Evolutionary conservation across 768 basidiomycete species (phyloP).

Genomic region (Postia placenta): DNA sequence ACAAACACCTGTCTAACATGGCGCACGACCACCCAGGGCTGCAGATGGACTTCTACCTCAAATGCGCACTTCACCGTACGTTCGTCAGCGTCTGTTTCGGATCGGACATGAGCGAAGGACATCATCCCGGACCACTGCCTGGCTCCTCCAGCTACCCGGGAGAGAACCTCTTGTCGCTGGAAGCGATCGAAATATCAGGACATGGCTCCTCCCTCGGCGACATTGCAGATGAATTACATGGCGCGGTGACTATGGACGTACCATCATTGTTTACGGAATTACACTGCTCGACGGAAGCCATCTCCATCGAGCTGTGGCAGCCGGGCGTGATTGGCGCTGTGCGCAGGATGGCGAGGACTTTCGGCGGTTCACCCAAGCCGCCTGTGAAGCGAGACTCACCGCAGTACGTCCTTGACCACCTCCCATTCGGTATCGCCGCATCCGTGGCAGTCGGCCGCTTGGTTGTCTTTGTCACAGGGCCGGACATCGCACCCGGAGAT

Average conservation of each 20-base stretch:
- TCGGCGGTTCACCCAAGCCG: conserved; percentile 3
- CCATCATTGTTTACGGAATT: conserved; percentile 40
- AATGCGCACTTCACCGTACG: conserved; percentile 42
- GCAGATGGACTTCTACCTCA: conserved; percentile 37
- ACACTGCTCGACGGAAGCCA: conserved; percentile 45
- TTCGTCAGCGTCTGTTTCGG: conserved; percentile 40
- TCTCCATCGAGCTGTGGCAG: conserved; percentile 67
- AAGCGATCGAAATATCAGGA: conserved; percentile 44
- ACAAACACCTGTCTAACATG: conserved; percentile 17
- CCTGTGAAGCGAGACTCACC: too few species aligned
- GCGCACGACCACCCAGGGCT: conserved; percentile 36
- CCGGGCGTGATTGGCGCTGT: conserved; percentile 49
- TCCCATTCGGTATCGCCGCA: conserved; percentile 51
- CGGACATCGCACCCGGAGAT: conserved; percentile 73
- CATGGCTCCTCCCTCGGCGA: conserved; percentile 42
- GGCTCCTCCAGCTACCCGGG: conserved; percentile 13
- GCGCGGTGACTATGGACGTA: conserved; percentile 35
- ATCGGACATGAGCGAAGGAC: conserved; percentile 9
- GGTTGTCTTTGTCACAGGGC: conserved; percentile 66
- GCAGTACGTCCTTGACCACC: conserved; percentile 27
- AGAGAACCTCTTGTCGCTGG: conserved; percentile 47
- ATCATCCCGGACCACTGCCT: conserved; percentile 18
- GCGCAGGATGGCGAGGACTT: conserved; percentile 9
- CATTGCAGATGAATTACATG: conserved; percentile 40
- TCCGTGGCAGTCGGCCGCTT: conserved; percentile 56